phyloP scores from a whole-genome alignment of 1,284 basidiomycete species.

The Laetiporus sulphureus region DNA sequence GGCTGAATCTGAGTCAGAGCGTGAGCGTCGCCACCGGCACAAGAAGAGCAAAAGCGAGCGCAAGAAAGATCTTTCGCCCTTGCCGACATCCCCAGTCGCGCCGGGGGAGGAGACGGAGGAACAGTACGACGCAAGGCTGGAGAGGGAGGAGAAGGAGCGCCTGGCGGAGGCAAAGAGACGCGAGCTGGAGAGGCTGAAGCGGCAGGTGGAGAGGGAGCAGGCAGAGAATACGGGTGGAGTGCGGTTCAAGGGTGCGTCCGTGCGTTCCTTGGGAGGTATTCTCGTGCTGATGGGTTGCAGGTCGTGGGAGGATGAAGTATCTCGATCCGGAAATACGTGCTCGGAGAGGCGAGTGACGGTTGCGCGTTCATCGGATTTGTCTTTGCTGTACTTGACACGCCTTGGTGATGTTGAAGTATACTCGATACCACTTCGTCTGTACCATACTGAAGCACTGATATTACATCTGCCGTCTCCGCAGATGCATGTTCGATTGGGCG shows the following conservation, averaged over 20 bases:
- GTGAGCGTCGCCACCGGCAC: constrained; percentile 26
- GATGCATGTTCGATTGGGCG: no score
- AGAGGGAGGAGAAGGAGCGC: constrained; percentile 63
- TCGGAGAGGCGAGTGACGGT: neutral
- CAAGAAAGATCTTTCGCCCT: constrained; percentile 16
- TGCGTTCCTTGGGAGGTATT: neutral
- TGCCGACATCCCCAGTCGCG: constrained; percentile 23
- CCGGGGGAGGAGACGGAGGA: constrained; percentile 49
- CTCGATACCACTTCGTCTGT: no score
- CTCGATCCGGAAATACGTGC: neutral
- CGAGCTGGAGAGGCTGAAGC: constrained; percentile 45
- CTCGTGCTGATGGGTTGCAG: neutral
- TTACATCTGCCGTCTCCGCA: no score
- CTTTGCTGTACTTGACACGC: no score
- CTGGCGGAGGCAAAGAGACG: constrained; percentile 37
- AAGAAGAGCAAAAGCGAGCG: constrained; percentile 18
- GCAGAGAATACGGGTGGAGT: constrained; percentile 36
- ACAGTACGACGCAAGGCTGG: constrained; percentile 66
- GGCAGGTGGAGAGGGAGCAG: constrained; percentile 31
- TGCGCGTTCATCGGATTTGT: neutral
- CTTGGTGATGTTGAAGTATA: no score
- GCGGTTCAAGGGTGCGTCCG: constrained; percentile 52
- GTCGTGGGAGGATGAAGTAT: neutral
- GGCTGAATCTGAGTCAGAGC: constrained; percentile 14
- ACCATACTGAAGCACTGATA: no score